A percentile compares a stretch with the other conserved stretches of the same genome.
phyloP scores from a whole-genome alignment of 805 yeast genomes.

The Wickerhamomyces ciferrii region DNA sequence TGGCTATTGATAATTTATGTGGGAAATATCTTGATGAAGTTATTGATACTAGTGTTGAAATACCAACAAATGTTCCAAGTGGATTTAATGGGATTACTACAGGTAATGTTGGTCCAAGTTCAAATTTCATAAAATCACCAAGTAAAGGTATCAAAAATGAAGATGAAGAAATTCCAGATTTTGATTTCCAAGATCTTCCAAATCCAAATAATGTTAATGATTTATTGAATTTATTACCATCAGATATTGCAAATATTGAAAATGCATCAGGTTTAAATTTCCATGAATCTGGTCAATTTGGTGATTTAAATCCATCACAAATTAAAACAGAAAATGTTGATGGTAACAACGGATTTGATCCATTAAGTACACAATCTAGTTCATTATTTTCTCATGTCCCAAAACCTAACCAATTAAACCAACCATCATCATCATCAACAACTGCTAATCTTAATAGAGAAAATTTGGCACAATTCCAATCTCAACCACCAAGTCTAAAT shows the following conservation, averaged over 20 bases:
- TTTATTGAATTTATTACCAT: conserved; percentile 16
- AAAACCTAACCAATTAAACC: background rate
- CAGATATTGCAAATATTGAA: conserved; percentile 18
- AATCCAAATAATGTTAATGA: conserved; percentile 15
- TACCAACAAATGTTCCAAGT: background rate
- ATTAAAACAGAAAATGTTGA: background rate
- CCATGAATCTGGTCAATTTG: background rate
- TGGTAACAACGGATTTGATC: background rate
- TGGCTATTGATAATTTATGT: conserved; percentile 39
- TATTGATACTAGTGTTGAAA: conserved; percentile 4
- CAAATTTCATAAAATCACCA: background rate
- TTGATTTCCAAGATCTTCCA: conserved; percentile 21
- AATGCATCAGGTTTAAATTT: background rate
- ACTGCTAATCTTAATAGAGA: background rate
- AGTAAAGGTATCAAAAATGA: background rate
- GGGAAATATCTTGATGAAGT: conserved; percentile 21
- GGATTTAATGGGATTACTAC: background rate
- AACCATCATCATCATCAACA: background rate
- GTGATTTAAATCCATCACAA: background rate
- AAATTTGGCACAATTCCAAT: background rate
- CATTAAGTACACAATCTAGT: background rate
- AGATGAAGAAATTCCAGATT: conserved; percentile 11
- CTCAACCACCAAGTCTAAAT: background rate
- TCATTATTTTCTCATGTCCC: background rate
- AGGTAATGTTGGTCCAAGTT: background rate